Percentiles rank a stretch among this genome's conserved stretches.
These are phyloP conservation scores for Torulaspora franciscae DNA, from an alignment of 805 yeast species.

Conservation along the genomic window DNA sequence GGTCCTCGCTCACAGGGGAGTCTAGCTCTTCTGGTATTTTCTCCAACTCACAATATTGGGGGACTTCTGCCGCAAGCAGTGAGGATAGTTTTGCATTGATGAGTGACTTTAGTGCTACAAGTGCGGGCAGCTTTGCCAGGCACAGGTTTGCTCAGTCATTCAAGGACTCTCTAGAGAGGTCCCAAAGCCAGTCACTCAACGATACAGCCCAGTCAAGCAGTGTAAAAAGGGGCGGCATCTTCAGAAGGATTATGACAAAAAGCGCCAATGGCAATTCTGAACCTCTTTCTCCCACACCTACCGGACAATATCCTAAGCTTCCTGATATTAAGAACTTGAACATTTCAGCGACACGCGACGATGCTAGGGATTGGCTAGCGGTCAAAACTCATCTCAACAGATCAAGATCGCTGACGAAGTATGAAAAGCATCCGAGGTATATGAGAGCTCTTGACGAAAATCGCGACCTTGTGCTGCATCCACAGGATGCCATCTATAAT, in stretches of 20 bases:
- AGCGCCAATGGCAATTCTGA: slow-evolving; percentile 8
- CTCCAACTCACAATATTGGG: slow-evolving; percentile 45
- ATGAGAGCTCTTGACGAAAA: slow-evolving; percentile 56
- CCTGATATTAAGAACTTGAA: slow-evolving; percentile 29
- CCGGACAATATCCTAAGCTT: slow-evolving; percentile 27
- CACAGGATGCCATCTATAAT: slow-evolving; percentile 46
- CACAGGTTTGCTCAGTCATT: slow-evolving; percentile 53
- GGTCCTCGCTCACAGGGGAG: slow-evolving; percentile 11
- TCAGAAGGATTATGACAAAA: slow-evolving; percentile 34
- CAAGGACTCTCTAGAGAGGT: slow-evolving; percentile 29
- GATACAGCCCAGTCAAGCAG: slow-evolving; percentile 6
- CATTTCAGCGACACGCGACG: slow-evolving; percentile 35
- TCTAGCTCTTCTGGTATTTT: slow-evolving; percentile 25
- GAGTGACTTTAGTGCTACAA: slow-evolving; percentile 77
- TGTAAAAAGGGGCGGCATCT: slow-evolving; percentile 30
- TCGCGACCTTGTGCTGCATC: slow-evolving; percentile 58
- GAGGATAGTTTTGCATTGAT: slow-evolving; percentile 40
- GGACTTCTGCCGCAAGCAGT: slow-evolving; percentile 43
- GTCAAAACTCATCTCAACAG: slow-evolving; percentile 61
- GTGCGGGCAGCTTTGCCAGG: slow-evolving; percentile 79
- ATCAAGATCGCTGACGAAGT: slow-evolving; percentile 60
- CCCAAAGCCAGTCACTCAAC: slow-evolving; percentile 11
- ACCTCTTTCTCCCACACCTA: slow-evolving; percentile 22
- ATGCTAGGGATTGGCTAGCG: slow-evolving; percentile 48
- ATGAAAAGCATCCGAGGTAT: slow-evolving; percentile 67